Base-by-base conservation (phyloP, 1,284 basidiomycete species). In the Coniophora puteana region DNA sequence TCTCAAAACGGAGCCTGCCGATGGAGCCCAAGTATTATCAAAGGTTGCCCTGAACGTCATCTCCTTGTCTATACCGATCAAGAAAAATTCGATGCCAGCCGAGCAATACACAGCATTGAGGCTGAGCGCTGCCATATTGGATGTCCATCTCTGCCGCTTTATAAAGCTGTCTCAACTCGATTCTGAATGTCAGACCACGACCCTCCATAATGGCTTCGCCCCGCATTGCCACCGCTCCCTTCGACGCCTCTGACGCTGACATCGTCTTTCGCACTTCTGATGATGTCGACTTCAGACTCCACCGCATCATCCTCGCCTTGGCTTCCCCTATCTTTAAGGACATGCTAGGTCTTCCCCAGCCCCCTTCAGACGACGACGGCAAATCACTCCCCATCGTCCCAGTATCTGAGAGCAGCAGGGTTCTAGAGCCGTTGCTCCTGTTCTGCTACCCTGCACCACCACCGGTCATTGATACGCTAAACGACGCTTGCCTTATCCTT, bases 311-410 rank as follows among this genome's bases (percentile, higher is more conserved):
- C 45, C 72, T 88, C 37, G 62, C 73, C 11, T 65, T 68, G 6
- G 76, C 80, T 0, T 87, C 83, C 1, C 70, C 78, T 1, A 80
- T 88, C 62, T 88, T 87, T 59, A 57, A 62, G 36, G 71, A 78
- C 41, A 78, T 88, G 79, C 81, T 87, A 55, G 58, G 74, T 18
- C 63, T 88, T 18, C 83, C 83, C 4, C 80, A 85, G 50, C 60
- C 62, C 18, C 52, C 54, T 38, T 28, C 45, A 29, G 41, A 49
- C 20, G 30, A 44, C 4, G 45, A 41, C 16, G 39, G 41, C 32
- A 45, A 51, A 24, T 53, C 57, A 13, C 48, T 51, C 25, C 78
- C 79, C 8, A 49, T 71, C 36, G 67, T 85, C 29, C 72, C 78
- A 4, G 65, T 83, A 13, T 66, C 76, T 4, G 84, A 87, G 53